phyloP scores from a whole-genome alignment of 306 rosid species.

The Malus sieversii region DNA sequence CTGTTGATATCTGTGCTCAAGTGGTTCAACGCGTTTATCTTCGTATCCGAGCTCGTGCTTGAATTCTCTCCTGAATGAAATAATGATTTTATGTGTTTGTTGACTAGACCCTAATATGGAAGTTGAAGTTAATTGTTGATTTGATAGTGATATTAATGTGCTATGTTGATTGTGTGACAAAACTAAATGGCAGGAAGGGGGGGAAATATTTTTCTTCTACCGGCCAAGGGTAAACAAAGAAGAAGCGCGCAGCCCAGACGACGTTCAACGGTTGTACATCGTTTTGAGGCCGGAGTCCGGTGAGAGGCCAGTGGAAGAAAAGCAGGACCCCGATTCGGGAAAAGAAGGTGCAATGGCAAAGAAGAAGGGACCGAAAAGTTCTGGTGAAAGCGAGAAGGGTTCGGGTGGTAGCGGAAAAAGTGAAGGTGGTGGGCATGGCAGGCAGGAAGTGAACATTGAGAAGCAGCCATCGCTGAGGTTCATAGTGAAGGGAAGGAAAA shows the following conservation, averaged over 20 bases:
- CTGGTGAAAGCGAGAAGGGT: not conserved
- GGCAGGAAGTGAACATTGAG: slow-evolving; percentile 43
- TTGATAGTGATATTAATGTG: not conserved
- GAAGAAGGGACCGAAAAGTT: not conserved
- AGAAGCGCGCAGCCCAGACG: slow-evolving; percentile 45
- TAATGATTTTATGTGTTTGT: not conserved
- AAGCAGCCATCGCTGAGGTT: slow-evolving; percentile 42
- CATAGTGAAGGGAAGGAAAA: slow-evolving; percentile 51
- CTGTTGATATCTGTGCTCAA: too few relatives aligned
- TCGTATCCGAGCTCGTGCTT: too few relatives aligned
- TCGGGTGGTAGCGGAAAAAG: not conserved
- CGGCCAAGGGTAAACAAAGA: slow-evolving; percentile 47
- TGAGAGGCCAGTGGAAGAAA: slow-evolving; percentile 39
- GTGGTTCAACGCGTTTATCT: too few relatives aligned
- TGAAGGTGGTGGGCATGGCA: slow-evolving; percentile 39
- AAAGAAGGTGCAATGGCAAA: slow-evolving; percentile 29
- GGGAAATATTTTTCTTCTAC: slow-evolving; percentile 60
- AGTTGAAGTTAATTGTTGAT: not conserved
- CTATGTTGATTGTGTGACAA: not conserved
- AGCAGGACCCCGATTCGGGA: slow-evolving; percentile 30
- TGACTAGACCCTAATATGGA: not conserved
- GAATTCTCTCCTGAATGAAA: too few relatives aligned
- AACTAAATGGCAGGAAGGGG: slow-evolving; percentile 36
- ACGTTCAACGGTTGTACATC: slow-evolving; percentile 51
- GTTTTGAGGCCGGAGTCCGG: slow-evolving; percentile 41